Conservation (phyloP, 352 stramenopile genomes). For the Phytophthora chlamydospora region DNA sequence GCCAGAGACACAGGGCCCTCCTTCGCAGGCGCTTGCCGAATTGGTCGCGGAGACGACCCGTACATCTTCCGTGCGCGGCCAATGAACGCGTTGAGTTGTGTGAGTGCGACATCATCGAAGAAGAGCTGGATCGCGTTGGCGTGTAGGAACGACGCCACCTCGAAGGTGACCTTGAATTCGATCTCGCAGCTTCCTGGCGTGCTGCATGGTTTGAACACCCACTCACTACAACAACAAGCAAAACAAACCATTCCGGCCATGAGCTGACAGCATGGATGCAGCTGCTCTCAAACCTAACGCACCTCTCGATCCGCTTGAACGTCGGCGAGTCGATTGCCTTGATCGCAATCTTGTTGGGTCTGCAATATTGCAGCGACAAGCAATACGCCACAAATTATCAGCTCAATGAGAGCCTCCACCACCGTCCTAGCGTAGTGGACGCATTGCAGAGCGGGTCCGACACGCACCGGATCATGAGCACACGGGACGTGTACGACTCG, state of each 20-base stretch:
- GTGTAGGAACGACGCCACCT: conserved; percentile 82
- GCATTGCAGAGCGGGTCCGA: too few relatives aligned
- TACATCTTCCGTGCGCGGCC: conserved; percentile 65
- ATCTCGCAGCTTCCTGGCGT: conserved; percentile 69
- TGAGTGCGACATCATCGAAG: conserved; percentile 84
- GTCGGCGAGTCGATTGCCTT: conserved; percentile 85
- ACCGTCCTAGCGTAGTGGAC: too few relatives aligned
- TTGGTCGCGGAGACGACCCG: conserved; percentile 26
- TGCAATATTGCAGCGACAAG: conserved; percentile 13
- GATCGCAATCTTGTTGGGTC: conserved; percentile 72
- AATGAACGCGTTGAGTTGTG: conserved; percentile 86
- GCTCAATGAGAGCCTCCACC: neutral
- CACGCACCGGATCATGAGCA: conserved; percentile 73
- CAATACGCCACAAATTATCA: conserved; percentile 4
- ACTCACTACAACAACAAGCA: conserved; percentile 52
- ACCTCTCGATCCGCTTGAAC: conserved; percentile 90
- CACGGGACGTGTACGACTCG: conserved; percentile 82
- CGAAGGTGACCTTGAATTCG: conserved; percentile 83
- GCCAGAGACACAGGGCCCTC: neutral
- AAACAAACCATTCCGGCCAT: neutral
- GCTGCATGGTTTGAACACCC: conserved; percentile 61
- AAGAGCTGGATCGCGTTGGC: conserved; percentile 85
- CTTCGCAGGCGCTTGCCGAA: conserved; percentile 13
- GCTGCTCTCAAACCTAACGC: conserved; percentile 1
- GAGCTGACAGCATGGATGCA: neutral